A percentile compares a stretch with the other conserved stretches of the same genome.
phyloP scores from a whole-genome alignment of 73 alveolate species.

The Blepharisma stoltei region DNA sequence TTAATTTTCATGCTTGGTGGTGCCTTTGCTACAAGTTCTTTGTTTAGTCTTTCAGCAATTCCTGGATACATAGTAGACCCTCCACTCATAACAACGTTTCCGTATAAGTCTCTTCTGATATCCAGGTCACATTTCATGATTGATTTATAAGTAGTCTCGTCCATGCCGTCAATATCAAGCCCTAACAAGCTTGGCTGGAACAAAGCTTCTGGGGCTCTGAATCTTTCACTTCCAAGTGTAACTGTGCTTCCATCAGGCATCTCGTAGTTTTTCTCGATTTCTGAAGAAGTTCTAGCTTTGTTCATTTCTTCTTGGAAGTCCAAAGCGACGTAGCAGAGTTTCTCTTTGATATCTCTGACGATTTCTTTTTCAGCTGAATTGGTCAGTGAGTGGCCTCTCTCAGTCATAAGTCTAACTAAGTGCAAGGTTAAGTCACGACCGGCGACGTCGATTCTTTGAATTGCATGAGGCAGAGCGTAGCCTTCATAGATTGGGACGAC shows the following conservation, averaged over 20 bases:
- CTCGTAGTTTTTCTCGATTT: slow-evolving; percentile 60
- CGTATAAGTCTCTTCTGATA: slow-evolving; percentile 66
- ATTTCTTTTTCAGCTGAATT: slow-evolving; percentile 92
- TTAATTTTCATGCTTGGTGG: slow-evolving; percentile 49
- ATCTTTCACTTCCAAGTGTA: slow-evolving; percentile 66
- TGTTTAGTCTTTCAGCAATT: slow-evolving; percentile 75
- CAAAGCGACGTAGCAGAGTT: slow-evolving; percentile 82
- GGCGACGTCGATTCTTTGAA: slow-evolving; percentile 83
- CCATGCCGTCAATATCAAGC: slow-evolving; percentile 76
- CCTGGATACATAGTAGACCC: slow-evolving; percentile 81
- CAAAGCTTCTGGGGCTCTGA: slow-evolving; percentile 82
- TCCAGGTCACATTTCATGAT: slow-evolving; percentile 71
- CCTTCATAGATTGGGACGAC: slow-evolving; percentile 98
- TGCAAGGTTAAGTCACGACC: slow-evolving; percentile 90
- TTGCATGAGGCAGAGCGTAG: slow-evolving; percentile 88
- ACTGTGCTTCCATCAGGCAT: slow-evolving; percentile 87
- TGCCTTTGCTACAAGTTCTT: slow-evolving; percentile 65
- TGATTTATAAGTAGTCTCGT: slow-evolving; percentile 68
- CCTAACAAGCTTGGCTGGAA: slow-evolving; percentile 77
- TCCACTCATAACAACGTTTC: slow-evolving; percentile 80
- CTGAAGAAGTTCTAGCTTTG: slow-evolving; percentile 56
- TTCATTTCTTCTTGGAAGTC: slow-evolving; percentile 76
- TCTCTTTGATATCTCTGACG: slow-evolving; percentile 92
- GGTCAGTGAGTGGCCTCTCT: slow-evolving; percentile 75
- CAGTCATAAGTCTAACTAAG: slow-evolving; percentile 69